A percentile compares a stretch with the other conserved stretches of the same genome.
These are phyloP conservation scores for Papilionanthe hybrid DNA, from an alignment of 116 monocot species.

Conservation along the genomic window DNA sequence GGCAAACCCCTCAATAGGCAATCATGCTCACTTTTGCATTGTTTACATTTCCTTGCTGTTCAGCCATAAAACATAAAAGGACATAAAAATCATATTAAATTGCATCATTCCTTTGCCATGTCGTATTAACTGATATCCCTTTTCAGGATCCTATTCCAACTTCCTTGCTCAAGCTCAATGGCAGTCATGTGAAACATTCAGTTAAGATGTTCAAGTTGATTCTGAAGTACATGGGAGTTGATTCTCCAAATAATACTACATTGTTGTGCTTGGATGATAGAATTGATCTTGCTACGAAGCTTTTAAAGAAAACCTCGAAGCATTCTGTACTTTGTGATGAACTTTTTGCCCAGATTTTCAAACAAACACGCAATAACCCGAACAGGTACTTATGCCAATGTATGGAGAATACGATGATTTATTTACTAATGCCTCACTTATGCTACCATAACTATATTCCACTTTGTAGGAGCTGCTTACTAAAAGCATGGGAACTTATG, in stretches of 20 bases:
- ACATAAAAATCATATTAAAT: background rate
- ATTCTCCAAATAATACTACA: conserved; percentile 54
- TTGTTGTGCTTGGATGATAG: conserved; percentile 61
- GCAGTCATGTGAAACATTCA: conserved; percentile 67
- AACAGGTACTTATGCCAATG: conserved; percentile 49
- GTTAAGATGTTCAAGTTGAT: conserved; percentile 82
- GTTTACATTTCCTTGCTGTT: too few species aligned
- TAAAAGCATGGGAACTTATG: conserved; percentile 95
- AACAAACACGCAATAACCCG: conserved; percentile 91
- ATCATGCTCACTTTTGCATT: background rate
- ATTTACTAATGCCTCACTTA: background rate
- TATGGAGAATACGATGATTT: background rate
- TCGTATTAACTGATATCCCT: background rate
- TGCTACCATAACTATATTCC: background rate
- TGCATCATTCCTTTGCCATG: background rate
- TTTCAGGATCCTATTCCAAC: conserved; percentile 92
- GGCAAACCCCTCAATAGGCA: background rate
- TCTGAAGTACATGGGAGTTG: conserved; percentile 87
- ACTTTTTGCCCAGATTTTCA: conserved; percentile 82
- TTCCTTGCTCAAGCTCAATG: conserved; percentile 78
- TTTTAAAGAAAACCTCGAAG: conserved; percentile 81
- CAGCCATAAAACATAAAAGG: too few species aligned
- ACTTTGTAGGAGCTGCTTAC: conserved; percentile 48
- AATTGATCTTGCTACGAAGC: conserved; percentile 76
- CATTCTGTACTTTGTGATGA: conserved; percentile 91